A percentile compares a stretch with the other conserved stretches of the same genome.
These are phyloP conservation scores for Isabelozyma gotoi DNA, from an alignment of 805 yeast genomes.

Conservation along the genomic window DNA sequence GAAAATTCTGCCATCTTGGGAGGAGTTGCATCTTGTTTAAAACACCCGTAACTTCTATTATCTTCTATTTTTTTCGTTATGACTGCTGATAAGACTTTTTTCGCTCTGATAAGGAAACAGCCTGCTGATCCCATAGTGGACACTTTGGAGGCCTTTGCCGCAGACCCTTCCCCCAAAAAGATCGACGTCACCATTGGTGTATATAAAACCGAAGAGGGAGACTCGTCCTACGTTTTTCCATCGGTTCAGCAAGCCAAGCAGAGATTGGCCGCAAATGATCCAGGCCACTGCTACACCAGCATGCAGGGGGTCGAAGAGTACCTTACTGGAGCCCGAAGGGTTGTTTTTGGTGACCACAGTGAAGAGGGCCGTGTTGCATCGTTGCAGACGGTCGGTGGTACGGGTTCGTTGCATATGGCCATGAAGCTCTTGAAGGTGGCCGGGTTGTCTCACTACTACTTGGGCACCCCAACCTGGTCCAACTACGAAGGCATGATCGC, in stretches of 20 bases:
- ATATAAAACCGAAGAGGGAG: conserved; percentile 41
- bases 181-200: conserved; percentile 47
- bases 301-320: conserved; percentile 43
- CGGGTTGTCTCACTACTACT: conserved; percentile 25
- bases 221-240: conserved; percentile 33
- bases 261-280: conserved; percentile 29
- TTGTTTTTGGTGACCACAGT: conserved; percentile 33
- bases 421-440: conserved; percentile 21
- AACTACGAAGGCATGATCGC: conserved; percentile 38
- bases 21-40: no score
- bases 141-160: conserved; percentile 14
- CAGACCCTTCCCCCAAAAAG: conserved; percentile 31
- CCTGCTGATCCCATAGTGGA: conserved; percentile 29
- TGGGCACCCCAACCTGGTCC: conserved; percentile 42
- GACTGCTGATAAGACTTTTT: not conserved
- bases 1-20: not conserved
- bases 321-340: conserved; percentile 28
- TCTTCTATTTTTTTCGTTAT: not conserved
- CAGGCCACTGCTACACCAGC: conserved; percentile 45
- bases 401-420: conserved; percentile 43
- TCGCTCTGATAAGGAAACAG: not conserved
- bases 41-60: no score
- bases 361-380: conserved; percentile 28
- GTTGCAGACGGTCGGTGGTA: conserved; percentile 41
- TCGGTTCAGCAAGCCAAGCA: conserved; percentile 36